Conservation (phyloP, 192 early-diverging fungal genomes). For the Coemansia sp. region DNA sequence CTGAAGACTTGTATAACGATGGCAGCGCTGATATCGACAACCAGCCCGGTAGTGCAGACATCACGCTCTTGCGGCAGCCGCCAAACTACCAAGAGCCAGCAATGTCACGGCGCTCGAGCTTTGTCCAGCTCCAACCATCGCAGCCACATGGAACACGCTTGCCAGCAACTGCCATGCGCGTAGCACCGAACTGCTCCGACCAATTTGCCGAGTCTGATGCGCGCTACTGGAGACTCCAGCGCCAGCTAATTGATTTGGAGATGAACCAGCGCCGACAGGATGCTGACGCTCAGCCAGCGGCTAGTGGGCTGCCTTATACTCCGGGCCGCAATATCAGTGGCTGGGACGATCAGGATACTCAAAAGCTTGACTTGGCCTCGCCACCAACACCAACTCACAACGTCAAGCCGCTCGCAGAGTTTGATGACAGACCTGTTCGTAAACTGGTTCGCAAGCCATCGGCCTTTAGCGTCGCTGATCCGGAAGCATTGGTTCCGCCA, state of each 20-base stretch:
- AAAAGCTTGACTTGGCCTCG: slow-evolving; percentile 28
- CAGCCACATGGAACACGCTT: slow-evolving; percentile 11
- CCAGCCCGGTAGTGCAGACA: neutral
- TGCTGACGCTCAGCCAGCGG: neutral
- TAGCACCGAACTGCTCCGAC: slow-evolving; percentile 12
- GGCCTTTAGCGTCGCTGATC: slow-evolving; percentile 46
- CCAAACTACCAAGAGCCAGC: slow-evolving; percentile 46
- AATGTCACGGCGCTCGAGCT: slow-evolving; percentile 46
- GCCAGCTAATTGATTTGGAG: slow-evolving; percentile 51
- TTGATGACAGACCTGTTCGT: neutral
- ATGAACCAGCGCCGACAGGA: slow-evolving; percentile 40
- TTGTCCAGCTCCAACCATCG: slow-evolving; percentile 39
- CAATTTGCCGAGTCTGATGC: slow-evolving; percentile 52
- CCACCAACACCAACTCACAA: slow-evolving; percentile 41
- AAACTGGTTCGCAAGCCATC: slow-evolving; percentile 31
- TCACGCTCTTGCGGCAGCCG: slow-evolving; percentile 35
- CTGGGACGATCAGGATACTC: slow-evolving; percentile 12
- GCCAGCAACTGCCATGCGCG: slow-evolving; percentile 10
- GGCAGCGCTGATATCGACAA: neutral
- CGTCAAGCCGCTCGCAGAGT: neutral
- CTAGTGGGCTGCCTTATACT: neutral
- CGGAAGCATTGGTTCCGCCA: neutral
- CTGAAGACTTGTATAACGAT: neutral
- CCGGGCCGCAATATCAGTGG: neutral
- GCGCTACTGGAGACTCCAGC: slow-evolving; percentile 52